A percentile compares a stretch with the other conserved stretches of the same genome.
Conservation (phyloP, 495 filamentous ascomycete species). For the Peziza echinospora region DNA sequence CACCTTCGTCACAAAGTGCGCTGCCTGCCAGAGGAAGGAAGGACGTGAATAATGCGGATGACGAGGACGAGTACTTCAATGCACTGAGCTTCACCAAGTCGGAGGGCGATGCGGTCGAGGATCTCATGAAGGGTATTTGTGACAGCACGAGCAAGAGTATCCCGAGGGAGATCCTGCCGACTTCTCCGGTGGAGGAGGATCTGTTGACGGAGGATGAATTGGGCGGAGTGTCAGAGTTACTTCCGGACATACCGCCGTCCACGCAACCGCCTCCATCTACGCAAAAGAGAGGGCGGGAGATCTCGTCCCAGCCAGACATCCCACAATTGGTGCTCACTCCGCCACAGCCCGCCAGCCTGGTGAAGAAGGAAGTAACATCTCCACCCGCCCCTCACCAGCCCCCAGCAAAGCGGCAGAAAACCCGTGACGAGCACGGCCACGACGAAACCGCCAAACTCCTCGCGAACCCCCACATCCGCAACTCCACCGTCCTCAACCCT, state of each 20-base stretch:
- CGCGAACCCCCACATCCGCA: conserved; percentile 57
- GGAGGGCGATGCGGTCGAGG: not conserved
- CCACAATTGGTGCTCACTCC: no score
- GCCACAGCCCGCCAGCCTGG: not conserved
- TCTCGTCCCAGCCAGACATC: no score
- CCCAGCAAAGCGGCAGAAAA: not conserved
- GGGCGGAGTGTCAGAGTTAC: no score
- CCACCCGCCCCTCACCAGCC: not conserved
- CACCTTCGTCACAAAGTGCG: no score
- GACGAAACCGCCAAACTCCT: conserved; percentile 73
- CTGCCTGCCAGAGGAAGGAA: no score
- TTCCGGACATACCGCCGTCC: no score
- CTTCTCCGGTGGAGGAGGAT: no score
- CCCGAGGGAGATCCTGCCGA: not conserved
- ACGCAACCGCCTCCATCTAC: no score
- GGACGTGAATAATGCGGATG: no score
- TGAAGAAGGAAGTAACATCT: not conserved
- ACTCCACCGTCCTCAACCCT: conserved; percentile 70
- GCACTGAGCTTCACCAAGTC: not conserved
- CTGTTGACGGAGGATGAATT: no score
- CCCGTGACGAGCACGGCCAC: not conserved
- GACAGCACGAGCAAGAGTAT: not conserved
- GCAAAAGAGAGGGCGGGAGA: no score
- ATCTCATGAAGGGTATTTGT: not conserved
- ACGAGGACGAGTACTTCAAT: not conserved